phyloP scores from a whole-genome alignment of 495 filamentous ascomycete genomes.

The Polyplosphaeria fusca region DNA sequence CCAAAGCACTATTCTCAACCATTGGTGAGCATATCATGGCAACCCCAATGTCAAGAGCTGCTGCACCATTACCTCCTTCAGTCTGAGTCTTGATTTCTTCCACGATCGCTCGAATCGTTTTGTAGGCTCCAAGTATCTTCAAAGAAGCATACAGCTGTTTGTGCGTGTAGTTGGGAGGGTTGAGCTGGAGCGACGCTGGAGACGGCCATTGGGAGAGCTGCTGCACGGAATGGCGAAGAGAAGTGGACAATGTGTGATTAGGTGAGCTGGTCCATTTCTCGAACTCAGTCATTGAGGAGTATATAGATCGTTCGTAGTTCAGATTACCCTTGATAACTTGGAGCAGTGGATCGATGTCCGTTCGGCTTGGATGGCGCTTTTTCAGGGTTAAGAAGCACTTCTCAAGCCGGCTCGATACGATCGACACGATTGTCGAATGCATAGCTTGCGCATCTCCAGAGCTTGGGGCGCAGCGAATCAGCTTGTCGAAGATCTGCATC shows the following conservation, averaged over 20 bases:
- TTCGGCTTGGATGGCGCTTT: conserved; percentile 61
- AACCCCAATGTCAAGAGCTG: conserved; percentile 71
- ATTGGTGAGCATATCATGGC: conserved; percentile 72
- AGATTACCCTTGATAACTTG: conserved; percentile 67
- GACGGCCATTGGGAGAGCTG: conserved; percentile 70
- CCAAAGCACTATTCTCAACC: conserved; percentile 41
- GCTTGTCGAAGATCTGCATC: conserved; percentile 71
- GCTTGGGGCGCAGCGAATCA: conserved; percentile 71
- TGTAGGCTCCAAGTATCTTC: conserved; percentile 66
- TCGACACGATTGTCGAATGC: conserved; percentile 77
- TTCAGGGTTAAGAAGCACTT: conserved; percentile 71
- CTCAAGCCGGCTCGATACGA: conserved; percentile 74
- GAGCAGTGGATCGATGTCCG: conserved; percentile 70
- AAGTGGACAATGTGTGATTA: conserved; percentile 58
- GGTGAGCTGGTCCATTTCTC: conserved; percentile 67
- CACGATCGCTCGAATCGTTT: conserved; percentile 59
- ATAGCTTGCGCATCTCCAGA: conserved; percentile 77
- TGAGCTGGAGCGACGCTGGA: conserved; percentile 55
- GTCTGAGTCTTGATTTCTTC: conserved; percentile 65
- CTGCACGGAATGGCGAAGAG: conserved; percentile 64
- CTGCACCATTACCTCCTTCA: conserved; percentile 52
- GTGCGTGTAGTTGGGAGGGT: conserved; percentile 75
- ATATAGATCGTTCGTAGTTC: conserved; percentile 61
- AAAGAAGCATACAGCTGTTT: conserved; percentile 65
- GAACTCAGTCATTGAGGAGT: conserved; percentile 67